Base-by-base conservation (phyloP, 257 asterid genomes). In the Craterostigma plantagineum region DNA sequence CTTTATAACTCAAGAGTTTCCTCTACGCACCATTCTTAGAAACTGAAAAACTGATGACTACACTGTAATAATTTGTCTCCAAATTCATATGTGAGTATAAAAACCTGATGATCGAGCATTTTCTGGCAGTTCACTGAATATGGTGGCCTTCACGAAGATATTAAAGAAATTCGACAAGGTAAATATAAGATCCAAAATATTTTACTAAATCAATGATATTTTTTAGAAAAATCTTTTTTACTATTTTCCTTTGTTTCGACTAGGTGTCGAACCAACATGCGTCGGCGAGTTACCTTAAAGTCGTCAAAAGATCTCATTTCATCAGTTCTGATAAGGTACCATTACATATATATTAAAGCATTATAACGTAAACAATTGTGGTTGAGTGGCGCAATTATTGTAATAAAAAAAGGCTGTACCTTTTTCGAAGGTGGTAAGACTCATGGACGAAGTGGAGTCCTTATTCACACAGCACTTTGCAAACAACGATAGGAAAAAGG, bases 371-470 rank as follows among this genome's bases (percentile, higher is more conserved):
- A 23, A 23, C 6, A 23, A 23, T 23, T 23, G 47, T 2, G 2
- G 30, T 23, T 23, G 2, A 23, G 30, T 23, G 30, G 30, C 2
- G 30, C 30, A 23, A 23, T 23, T 23, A 23, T 23, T 2, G 30
- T 23, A 23, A 23, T 23, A 23, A 23, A 23, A n/a, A n/a, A n/a
- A n/a, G n/a, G 30, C 6, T 23, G 30, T 6, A 23, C 30, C 6
- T 23, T 23, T 23, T 23, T 23, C 30, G 8, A 63, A 87, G 98
- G 93, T 79, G 55, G 83, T 90, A 35, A 66, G 91, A 47, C 60
- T 79, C 67, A 90, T 83, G 94, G 98, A 90, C 61, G 93, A 83
- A 70, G 93, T 90, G 91, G 98, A 90, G 81, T 62, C 78, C 64
- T 65, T 77, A 65, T 90, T 90, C 91, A 74, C 92, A 43, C 75